Evolutionary conservation across 2,329 filamentous ascomycete species (phyloP).

Genomic region (Fusarium coffeatum): DNA sequence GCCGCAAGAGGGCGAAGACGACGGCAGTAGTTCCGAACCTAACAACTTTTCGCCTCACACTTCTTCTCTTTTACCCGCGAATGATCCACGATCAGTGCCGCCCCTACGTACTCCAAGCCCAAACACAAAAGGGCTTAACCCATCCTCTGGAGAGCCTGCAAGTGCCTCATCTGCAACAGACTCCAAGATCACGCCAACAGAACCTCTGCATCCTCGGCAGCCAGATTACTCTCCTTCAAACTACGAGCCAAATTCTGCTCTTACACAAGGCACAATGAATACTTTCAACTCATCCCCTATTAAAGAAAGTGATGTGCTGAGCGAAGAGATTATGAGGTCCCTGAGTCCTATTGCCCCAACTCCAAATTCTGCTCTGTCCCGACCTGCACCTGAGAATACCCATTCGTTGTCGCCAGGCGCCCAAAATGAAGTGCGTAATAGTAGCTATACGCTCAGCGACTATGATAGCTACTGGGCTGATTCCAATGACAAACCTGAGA

Average conservation of each 20-base stretch:
- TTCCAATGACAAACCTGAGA: slow-evolving; percentile 33
- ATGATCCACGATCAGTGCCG: slow-evolving; percentile 45
- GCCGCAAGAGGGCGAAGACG: slow-evolving; percentile 4
- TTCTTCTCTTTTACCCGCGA: slow-evolving; percentile 29
- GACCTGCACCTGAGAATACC: slow-evolving; percentile 26
- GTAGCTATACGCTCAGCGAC: slow-evolving; percentile 72
- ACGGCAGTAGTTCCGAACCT: background rate
- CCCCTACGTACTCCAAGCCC: slow-evolving; percentile 53
- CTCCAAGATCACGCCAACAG: slow-evolving; percentile 55
- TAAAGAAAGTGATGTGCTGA: slow-evolving; percentile 76
- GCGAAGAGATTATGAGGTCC: slow-evolving; percentile 80
- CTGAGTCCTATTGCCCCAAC: slow-evolving; percentile 63
- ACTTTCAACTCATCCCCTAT: slow-evolving; percentile 65
- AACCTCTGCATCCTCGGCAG: slow-evolving; percentile 59
- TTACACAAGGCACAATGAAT: slow-evolving; percentile 60
- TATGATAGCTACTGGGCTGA: slow-evolving; percentile 76
- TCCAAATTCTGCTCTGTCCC: slow-evolving; percentile 22
- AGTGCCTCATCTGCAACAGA: slow-evolving; percentile 4
- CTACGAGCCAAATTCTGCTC: slow-evolving; percentile 52
- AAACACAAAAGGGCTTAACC: slow-evolving; percentile 22
- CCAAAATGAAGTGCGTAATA: slow-evolving; percentile 58
- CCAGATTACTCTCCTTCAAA: slow-evolving; percentile 50
- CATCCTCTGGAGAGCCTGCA: slow-evolving; percentile 16
- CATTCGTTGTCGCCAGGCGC: slow-evolving; percentile 35
- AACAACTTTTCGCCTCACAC: background rate